Percentiles rank a stretch among this genome's conserved stretches.
Conservation (phyloP, 1,284 basidiomycete species). For the Ganoderma leucocontextum region DNA sequence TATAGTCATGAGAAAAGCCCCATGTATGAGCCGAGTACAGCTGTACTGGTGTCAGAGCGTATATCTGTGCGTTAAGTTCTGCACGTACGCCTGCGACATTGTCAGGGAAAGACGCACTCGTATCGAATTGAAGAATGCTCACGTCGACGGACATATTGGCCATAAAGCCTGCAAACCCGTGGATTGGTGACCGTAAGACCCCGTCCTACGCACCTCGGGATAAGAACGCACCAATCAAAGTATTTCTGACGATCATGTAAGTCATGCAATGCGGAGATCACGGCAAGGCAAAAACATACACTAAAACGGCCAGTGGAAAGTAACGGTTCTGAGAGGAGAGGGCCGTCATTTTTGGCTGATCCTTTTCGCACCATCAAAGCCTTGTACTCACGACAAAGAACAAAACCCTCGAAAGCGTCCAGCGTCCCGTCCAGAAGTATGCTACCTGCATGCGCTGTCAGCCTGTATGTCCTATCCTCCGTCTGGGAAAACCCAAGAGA, state of each 20-base stretch:
- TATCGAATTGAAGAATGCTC: not conserved
- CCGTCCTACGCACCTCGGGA: not conserved
- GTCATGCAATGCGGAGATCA: conserved; percentile 3
- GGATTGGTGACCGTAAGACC: not conserved
- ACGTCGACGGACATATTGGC: conserved; percentile 22
- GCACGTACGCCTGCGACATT: not conserved
- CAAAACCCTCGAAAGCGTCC: conserved; percentile 37
- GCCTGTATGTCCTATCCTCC: too few relatives aligned
- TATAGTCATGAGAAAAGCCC: conserved; percentile 25
- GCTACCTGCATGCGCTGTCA: conserved; percentile 27
- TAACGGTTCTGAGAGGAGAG: conserved; percentile 38
- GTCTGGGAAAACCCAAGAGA: not conserved
- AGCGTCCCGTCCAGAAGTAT: conserved; percentile 40
- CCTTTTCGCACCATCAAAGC: not conserved
- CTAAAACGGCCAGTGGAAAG: conserved; percentile 29
- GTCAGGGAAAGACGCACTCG: not conserved
- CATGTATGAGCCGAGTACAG: conserved; percentile 28
- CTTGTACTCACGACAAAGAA: conserved; percentile 36
- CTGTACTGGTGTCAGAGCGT: conserved; percentile 18
- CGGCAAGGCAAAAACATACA: conserved; percentile 28
- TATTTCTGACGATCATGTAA: not conserved
- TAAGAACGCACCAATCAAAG: not conserved
- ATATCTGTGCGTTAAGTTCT: not conserved
- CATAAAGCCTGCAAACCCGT: conserved; percentile 15
- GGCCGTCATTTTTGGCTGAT: not conserved